Evolutionary conservation across 2,329 filamentous ascomycete species (phyloP).

Genomic region (Xylariales sp.): DNA sequence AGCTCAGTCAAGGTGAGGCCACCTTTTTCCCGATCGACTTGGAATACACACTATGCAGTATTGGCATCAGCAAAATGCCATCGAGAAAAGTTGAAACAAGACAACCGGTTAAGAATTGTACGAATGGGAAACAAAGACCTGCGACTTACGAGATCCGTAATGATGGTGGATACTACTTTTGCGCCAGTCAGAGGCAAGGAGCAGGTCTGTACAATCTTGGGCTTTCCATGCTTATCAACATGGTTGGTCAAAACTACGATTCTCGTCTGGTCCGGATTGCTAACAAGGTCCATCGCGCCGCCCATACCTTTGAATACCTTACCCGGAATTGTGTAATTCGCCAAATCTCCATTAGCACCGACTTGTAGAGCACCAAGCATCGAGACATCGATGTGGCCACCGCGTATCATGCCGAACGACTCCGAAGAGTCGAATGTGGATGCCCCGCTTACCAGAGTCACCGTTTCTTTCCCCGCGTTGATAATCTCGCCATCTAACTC

Average conservation of each 20-base stretch:
- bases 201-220: constrained; percentile 65
- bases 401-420: constrained; percentile 83
- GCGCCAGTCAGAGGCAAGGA: constrained; percentile 62
- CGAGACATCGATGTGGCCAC: constrained; percentile 78
- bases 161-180: constrained; percentile 63
- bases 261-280: constrained; percentile 67
- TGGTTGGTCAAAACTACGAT: constrained; percentile 70
- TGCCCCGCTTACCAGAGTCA: constrained; percentile 73
- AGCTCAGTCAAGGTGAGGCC: constrained; percentile 65
- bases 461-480: constrained; percentile 85
- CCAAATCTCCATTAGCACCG: constrained; percentile 71
- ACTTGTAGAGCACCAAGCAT: constrained; percentile 82
- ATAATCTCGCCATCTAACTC: constrained; percentile 75
- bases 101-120: too few relatives aligned
- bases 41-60: too few relatives aligned
- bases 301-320: constrained; percentile 89
- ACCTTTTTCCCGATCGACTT: constrained; percentile 60
- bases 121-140: too few relatives aligned
- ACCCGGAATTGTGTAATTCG: constrained; percentile 88
- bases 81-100: too few relatives aligned
- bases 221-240: constrained; percentile 62
- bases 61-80: too few relatives aligned
- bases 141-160: constrained; percentile 72
- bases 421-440: constrained; percentile 75
- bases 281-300: constrained; percentile 69